phyloP scores from a whole-genome alignment of 1,284 basidiomycete species.

The Exsudoporus floridanus region DNA sequence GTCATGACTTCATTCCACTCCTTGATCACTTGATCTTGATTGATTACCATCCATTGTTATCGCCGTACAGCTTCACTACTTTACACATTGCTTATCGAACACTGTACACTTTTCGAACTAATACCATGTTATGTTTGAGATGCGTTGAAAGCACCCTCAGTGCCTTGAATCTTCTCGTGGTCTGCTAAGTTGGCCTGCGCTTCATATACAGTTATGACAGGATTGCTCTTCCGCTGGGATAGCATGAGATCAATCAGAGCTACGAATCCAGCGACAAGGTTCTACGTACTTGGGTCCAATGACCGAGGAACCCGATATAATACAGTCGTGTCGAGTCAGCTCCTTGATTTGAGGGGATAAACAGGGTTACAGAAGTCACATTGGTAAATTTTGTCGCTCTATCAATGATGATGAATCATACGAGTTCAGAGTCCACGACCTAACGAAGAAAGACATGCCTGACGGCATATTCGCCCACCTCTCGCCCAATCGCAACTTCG shows the following conservation, averaged over 20 bases:
- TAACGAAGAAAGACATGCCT: slow-evolving; percentile 45
- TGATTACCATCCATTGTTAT: not conserved
- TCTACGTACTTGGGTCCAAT: slow-evolving; percentile 66
- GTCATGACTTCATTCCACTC: not conserved
- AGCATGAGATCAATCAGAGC: slow-evolving; percentile 6
- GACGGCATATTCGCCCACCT: slow-evolving; percentile 72
- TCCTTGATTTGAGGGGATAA: slow-evolving; percentile 72
- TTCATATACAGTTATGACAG: slow-evolving; percentile 77
- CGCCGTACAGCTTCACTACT: slow-evolving; percentile 10
- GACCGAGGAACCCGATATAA: slow-evolving; percentile 78
- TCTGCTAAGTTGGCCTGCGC: slow-evolving; percentile 77
- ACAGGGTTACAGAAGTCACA: slow-evolving; percentile 68
- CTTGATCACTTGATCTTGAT: not conserved
- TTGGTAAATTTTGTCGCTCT: slow-evolving; percentile 79
- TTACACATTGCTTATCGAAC: slow-evolving; percentile 18
- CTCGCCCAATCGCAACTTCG: slow-evolving; percentile 60
- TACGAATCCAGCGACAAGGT: not conserved
- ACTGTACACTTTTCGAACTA: slow-evolving; percentile 3
- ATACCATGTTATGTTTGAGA: slow-evolving; percentile 29
- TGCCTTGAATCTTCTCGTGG: slow-evolving; percentile 76
- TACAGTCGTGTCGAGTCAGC: slow-evolving; percentile 68
- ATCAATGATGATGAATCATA: not conserved
- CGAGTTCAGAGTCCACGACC: not conserved
- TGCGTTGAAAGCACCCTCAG: slow-evolving; percentile 53
- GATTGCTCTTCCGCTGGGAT: slow-evolving; percentile 60